phyloP scores from a whole-genome alignment of 2,329 filamentous ascomycete genomes.

The Diplodia intermedia region DNA sequence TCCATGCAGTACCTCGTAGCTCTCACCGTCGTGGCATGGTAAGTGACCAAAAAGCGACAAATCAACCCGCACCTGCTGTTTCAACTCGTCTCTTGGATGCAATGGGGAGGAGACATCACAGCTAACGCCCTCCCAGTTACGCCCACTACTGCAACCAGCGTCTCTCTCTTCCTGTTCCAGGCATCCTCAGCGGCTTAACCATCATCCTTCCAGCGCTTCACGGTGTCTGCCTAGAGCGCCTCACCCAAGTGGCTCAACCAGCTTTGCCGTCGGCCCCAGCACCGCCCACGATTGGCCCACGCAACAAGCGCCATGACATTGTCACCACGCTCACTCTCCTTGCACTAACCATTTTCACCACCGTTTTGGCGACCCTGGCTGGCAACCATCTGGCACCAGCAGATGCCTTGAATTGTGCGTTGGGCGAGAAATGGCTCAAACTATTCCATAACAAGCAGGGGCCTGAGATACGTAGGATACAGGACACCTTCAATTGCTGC shows the following conservation, averaged over 20 bases:
- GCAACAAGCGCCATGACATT: slow-evolving; percentile 12
- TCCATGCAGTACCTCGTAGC: slow-evolving; percentile 43
- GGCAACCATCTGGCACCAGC: slow-evolving; percentile 42
- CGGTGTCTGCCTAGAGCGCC: slow-evolving; percentile 42
- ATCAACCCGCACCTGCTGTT: not conserved
- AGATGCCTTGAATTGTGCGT: slow-evolving; percentile 52
- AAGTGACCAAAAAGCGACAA: slow-evolving; percentile 19
- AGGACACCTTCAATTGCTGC: slow-evolving; percentile 69
- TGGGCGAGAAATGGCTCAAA: slow-evolving; percentile 61
- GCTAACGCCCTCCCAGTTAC: slow-evolving; percentile 17
- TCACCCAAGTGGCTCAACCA: slow-evolving; percentile 31
- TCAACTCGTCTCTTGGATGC: too few species aligned
- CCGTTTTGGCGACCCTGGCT: slow-evolving; percentile 47
- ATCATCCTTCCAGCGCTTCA: slow-evolving; percentile 46
- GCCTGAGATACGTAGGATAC: slow-evolving; percentile 60
- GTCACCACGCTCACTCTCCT: slow-evolving; percentile 34
- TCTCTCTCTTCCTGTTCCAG: slow-evolving; percentile 46
- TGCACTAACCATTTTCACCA: slow-evolving; percentile 43
- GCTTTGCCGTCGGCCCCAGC: not conserved
- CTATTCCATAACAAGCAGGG: slow-evolving; percentile 59
- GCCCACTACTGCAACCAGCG: slow-evolving; percentile 18
- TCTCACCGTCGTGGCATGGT: slow-evolving; percentile 45
- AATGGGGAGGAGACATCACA: not conserved
- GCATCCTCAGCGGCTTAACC: slow-evolving; percentile 44
- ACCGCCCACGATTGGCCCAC: not conserved